Evolutionary conservation across 2,329 filamentous ascomycete species (phyloP), one percentile per base, ranked within the genome.

Genomic region (Arthroderma uncinatum): DNA sequence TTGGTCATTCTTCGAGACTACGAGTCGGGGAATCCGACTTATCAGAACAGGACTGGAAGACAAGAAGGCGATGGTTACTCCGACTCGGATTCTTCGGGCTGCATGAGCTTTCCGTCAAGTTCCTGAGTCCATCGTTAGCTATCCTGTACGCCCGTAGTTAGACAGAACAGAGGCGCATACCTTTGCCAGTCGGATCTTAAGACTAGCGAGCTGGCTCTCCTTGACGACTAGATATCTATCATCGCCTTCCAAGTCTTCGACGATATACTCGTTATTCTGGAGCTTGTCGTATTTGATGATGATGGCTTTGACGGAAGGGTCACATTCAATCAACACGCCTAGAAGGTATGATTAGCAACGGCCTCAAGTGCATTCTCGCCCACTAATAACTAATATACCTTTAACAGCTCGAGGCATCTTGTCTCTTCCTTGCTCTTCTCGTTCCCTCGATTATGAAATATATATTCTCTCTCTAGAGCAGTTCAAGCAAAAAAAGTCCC

Each of bases 231-330:
- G 62, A 40, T 72, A 72, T 8, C 71, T 68, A 55, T 75, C 71
- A 61, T 76, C 74, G n/a, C 44, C 44, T 56, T 76, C 74, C 5
- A 76, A 61, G 53, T 76, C 74, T 58, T 76, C 74, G 53, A 76
- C 72, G 36, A 76, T 74, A 58, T 75, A 76, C 62, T 76, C 74
- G 58, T 76, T 73, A 52, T 68, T 64, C 56, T 74, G 72, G 6
- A 48, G 44, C 60, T 74, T 71, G 59, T 76, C 74, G 62, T 76
- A 75, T 53, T 75, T 76, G 28, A 76, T 66, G 56, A 76, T 76
- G 62, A 76, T 75, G 42, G 74, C 72, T 64, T 76, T 76, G 62
- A 76, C 74, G 40, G 74, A 76, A 2, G 74, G 74, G 60, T 76
- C 74, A 65, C 74, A 76, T 65, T 76, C 73, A 58, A 76, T 70